Conservation (phyloP, 768 basidiomycete species). For the Suillus alpinus region DNA sequence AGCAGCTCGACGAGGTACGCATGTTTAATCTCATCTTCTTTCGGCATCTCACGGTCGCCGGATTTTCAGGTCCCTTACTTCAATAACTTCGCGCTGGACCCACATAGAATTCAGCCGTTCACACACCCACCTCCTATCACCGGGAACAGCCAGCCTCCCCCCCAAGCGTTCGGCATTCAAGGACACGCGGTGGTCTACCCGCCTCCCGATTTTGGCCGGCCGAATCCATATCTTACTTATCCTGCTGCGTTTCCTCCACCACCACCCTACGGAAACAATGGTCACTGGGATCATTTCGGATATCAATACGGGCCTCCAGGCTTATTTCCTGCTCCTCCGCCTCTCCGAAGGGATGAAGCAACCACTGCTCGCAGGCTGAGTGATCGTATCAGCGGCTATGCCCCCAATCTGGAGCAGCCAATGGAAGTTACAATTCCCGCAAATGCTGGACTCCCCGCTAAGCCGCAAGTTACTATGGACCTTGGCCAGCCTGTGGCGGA, state of each 20-base stretch:
- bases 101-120: slow-evolving; percentile 86
- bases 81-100: slow-evolving; percentile 96
- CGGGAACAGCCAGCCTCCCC: slow-evolving; percentile 74
- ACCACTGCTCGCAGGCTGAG: slow-evolving; percentile 65
- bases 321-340: slow-evolving; percentile 33
- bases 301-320: slow-evolving; percentile 38
- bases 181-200: slow-evolving; percentile 49
- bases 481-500: slow-evolving; percentile 33
- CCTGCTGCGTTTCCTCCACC: slow-evolving; percentile 34
- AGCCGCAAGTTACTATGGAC: slow-evolving; percentile 59
- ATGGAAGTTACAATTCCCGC: slow-evolving; percentile 50
- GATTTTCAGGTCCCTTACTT: slow-evolving; percentile 73
- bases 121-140: slow-evolving; percentile 68
- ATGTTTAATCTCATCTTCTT: slow-evolving; percentile 7
- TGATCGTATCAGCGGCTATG: slow-evolving; percentile 79
- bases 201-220: slow-evolving; percentile 41
- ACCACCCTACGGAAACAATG: slow-evolving; percentile 37
- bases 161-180: slow-evolving; percentile 83
- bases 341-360: slow-evolving; percentile 55
- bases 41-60: slow-evolving; percentile 15
- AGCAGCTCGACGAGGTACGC: slow-evolving; percentile 79
- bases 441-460: slow-evolving; percentile 75
- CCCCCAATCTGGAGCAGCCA: slow-evolving; percentile 43
- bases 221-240: slow-evolving; percentile 38
- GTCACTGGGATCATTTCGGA: slow-evolving; percentile 46